Evolutionary conservation across 441 rosid species (phyloP), one percentile per base, ranked within the genome.

Genomic region (Macaranga tanarius): DNA sequence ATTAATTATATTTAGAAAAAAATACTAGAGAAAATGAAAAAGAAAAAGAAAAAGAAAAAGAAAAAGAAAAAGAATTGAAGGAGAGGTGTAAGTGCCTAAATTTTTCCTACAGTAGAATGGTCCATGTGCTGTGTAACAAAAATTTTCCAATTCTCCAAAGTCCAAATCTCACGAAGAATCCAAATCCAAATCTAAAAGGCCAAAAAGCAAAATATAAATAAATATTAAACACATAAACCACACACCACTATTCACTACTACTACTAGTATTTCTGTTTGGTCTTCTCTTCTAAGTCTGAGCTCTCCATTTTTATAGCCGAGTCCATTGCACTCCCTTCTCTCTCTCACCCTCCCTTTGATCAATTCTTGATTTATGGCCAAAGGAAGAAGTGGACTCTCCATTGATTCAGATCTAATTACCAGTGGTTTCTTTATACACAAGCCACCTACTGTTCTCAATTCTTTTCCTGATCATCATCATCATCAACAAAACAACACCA

Each of bases 241-340:
- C 22, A 47, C 50, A 70, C 60, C 28, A 10, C 23, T 7, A 19
- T 23, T 62, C 11, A 20, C 22, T 54, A 44, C 38, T 68, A 67
- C 79, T 73, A 60, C 38, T 31, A 7, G 45, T 17, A 0, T 59
- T 68, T 34, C 56, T 60, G 47, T 75, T 75, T 67, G 89, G 86
- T 82, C 86, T 73, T 82, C 82, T 83, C 82, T 81, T 79, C 69
- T 74, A 25, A 75, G 85, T 79, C 81, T 79, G 61, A 44, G 44
- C 34, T 54, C 6, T 83, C 78, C 73, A 76, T 85, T 77, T 84
- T 81, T 80, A 75, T 82, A 79, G 92, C 92, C 92, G 89, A 83
- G 89, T 88, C 90, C 81, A 79, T 76, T 83, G 89, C 88, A 76
- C 83, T 81, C 67, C 80, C 82, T 68, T 62, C 68, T 74, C 57